phyloP scores from a whole-genome alignment of 1,139 yeast genomes.

The Sugiyamaella sp. region DNA sequence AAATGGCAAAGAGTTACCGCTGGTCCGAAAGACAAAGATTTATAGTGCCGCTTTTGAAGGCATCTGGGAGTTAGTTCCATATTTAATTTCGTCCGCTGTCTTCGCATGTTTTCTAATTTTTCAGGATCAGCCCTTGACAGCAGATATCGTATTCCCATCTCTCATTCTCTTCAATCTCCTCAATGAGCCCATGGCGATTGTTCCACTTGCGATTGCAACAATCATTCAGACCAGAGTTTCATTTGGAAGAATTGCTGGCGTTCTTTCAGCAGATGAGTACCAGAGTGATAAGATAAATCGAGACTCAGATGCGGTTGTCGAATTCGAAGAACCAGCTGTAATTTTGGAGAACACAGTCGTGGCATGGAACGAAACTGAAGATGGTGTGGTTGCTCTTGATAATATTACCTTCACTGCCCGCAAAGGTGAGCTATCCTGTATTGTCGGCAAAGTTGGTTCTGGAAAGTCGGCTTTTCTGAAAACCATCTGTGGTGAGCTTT shows the following conservation, averaged over 20 bases:
- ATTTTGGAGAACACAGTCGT: conserved; percentile 51
- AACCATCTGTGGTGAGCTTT: conserved; percentile 62
- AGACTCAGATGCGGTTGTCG: conserved; percentile 43
- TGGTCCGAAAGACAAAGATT: conserved; percentile 55
- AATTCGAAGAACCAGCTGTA: conserved; percentile 45
- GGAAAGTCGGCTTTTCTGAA: conserved; percentile 73
- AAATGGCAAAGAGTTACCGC: conserved; percentile 80
- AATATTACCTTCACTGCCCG: conserved; percentile 55
- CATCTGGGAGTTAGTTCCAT: conserved; percentile 67
- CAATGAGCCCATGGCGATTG: conserved; percentile 58
- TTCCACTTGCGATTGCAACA: conserved; percentile 47
- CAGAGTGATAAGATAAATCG: conserved; percentile 10
- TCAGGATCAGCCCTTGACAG: conserved; percentile 53
- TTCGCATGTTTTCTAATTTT: conserved; percentile 55
- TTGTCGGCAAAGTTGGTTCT: conserved; percentile 77
- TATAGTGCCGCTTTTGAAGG: conserved; percentile 52
- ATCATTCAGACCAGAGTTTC: conserved; percentile 65
- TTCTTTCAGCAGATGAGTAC: conserved; percentile 54
- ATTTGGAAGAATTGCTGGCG: conserved; percentile 55
- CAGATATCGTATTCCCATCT: conserved; percentile 75
- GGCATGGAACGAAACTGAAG: conserved; percentile 47
- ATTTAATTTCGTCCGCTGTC: conserved; percentile 65
- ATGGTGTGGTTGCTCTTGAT: conserved; percentile 50
- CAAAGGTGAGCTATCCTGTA: conserved; percentile 66
- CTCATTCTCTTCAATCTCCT: conserved; percentile 61